Evolutionary conservation across 2,329 filamentous ascomycete species (phyloP).

Genomic region (Cryphonectria carpinicola): DNA sequence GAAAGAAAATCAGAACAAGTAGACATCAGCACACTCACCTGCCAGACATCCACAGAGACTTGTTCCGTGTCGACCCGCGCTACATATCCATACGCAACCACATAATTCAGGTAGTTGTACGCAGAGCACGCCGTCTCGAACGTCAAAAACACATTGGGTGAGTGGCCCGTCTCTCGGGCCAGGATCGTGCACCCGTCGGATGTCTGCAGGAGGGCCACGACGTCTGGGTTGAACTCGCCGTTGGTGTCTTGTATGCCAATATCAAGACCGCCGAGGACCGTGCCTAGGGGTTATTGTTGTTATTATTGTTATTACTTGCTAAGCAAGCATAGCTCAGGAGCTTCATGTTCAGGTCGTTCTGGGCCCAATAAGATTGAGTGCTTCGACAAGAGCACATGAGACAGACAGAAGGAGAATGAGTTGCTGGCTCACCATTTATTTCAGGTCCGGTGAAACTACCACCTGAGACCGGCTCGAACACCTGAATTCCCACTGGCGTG

Average conservation of each 20-base stretch:
- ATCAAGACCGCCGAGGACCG: slow-evolving; percentile 40
- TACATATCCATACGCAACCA: slow-evolving; percentile 35
- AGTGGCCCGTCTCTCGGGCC: slow-evolving; percentile 42
- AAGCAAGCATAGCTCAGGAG: background rate
- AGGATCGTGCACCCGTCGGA: slow-evolving; percentile 43
- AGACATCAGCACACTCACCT: slow-evolving; percentile 28
- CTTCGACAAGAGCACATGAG: background rate
- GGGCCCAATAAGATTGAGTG: background rate
- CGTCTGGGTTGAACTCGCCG: slow-evolving; percentile 44
- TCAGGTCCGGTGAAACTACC: slow-evolving; percentile 43
- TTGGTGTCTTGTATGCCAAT: slow-evolving; percentile 42
- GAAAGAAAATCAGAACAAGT: background rate
- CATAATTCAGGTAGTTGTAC: slow-evolving; percentile 44
- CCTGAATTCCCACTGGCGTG: slow-evolving; percentile 33
- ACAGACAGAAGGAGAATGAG: background rate
- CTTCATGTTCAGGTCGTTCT: no score
- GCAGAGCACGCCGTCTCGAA: slow-evolving; percentile 42
- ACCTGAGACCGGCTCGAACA: slow-evolving; percentile 42
- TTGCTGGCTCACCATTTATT: slow-evolving; percentile 33
- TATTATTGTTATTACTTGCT: no score
- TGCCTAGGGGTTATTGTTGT: slow-evolving; percentile 30
- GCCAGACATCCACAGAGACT: slow-evolving; percentile 33
- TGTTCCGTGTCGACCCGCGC: slow-evolving; percentile 12
- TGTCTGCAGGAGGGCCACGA: slow-evolving; percentile 44
- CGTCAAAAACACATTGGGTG: slow-evolving; percentile 40